phyloP scores from a whole-genome alignment of 2,329 filamentous ascomycete species.

The Endothia cerciana region DNA sequence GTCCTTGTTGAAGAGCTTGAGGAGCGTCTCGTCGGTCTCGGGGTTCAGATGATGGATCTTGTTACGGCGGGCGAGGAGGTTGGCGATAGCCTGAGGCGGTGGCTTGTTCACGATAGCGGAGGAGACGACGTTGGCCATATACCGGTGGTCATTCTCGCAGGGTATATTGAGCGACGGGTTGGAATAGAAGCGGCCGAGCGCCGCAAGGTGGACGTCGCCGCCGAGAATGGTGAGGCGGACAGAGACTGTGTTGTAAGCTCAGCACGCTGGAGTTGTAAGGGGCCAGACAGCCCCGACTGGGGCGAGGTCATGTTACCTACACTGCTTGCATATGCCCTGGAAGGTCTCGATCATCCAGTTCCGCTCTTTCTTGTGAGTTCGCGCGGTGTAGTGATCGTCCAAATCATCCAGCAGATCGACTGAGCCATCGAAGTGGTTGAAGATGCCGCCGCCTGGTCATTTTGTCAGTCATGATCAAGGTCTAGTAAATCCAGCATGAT shows the following conservation, averaged over 20 bases:
- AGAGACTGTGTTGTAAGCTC: constrained; percentile 52
- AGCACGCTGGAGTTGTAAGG: background rate
- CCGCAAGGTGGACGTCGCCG: constrained; percentile 91
- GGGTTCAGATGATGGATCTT: constrained; percentile 72
- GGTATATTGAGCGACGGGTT: constrained; percentile 79
- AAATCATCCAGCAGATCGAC: constrained; percentile 91
- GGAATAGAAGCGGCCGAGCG: constrained; percentile 92
- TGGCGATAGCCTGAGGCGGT: constrained; percentile 83
- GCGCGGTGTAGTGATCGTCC: constrained; percentile 94
- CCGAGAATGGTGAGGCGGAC: constrained; percentile 90
- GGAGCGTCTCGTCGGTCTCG: constrained; percentile 88
- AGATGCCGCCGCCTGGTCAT: constrained; percentile 69
- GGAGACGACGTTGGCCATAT: constrained; percentile 93
- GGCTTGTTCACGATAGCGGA: constrained; percentile 97
- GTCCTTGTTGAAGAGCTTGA: constrained; percentile 89
- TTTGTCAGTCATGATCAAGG: constrained; percentile 24
- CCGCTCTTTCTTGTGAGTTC: constrained; percentile 88
- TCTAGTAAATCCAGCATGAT: background rate
- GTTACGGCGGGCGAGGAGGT: constrained; percentile 88
- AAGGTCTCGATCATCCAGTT: constrained; percentile 77
- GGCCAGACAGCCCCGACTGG: accelerated
- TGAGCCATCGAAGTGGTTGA: constrained; percentile 93
- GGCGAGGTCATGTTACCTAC: constrained; percentile 10
- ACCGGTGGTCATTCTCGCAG: constrained; percentile 82
- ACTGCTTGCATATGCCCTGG: constrained; percentile 81